Evolutionary conservation across 495 filamentous ascomycete species (phyloP).

Genomic region (Chaetomium tenue): DNA sequence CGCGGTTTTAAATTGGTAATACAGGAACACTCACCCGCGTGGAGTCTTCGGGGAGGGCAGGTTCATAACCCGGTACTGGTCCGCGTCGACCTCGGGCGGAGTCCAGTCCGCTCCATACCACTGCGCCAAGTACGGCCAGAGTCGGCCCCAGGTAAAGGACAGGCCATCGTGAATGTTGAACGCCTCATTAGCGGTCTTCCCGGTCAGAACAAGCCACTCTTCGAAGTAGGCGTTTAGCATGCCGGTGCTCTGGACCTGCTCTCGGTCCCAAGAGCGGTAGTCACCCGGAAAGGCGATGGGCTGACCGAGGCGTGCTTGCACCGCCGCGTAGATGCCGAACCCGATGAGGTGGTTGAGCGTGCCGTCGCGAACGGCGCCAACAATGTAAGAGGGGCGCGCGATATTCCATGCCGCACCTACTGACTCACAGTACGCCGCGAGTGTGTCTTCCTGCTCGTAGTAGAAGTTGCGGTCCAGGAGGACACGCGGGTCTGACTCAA

Average conservation of each 20-base stretch:
- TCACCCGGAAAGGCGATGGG: slow-evolving; percentile 46
- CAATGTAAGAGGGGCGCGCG: slow-evolving; percentile 47
- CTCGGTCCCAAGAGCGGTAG: slow-evolving; percentile 42
- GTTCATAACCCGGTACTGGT: slow-evolving; percentile 29
- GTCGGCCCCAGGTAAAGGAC: slow-evolving; percentile 44
- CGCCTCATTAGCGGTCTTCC: slow-evolving; percentile 39
- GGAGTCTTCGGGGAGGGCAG: slow-evolving; percentile 26
- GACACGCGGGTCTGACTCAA: slow-evolving; percentile 48
- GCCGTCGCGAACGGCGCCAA: slow-evolving; percentile 50
- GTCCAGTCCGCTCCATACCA: slow-evolving; percentile 44
- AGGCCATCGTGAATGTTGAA: slow-evolving; percentile 49
- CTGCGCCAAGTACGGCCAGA: slow-evolving; percentile 48
- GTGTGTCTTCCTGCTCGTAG: slow-evolving; percentile 52
- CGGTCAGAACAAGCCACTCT: slow-evolving; percentile 52
- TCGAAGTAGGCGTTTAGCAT: slow-evolving; percentile 48
- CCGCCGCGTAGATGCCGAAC: slow-evolving; percentile 49
- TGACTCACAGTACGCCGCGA: slow-evolving; percentile 38
- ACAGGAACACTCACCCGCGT: slow-evolving; percentile 26
- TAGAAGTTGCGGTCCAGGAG: slow-evolving; percentile 51
- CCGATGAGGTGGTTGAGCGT: slow-evolving; percentile 52
- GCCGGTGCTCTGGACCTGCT: slow-evolving; percentile 41
- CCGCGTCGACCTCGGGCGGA: slow-evolving; percentile 31
- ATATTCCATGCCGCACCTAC: slow-evolving; percentile 40
- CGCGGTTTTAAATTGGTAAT: neutral
- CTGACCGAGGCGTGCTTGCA: slow-evolving; percentile 40